Base-by-base conservation (phyloP, 495 filamentous ascomycete species). In the Umbilicaria muhlenbergii region DNA sequence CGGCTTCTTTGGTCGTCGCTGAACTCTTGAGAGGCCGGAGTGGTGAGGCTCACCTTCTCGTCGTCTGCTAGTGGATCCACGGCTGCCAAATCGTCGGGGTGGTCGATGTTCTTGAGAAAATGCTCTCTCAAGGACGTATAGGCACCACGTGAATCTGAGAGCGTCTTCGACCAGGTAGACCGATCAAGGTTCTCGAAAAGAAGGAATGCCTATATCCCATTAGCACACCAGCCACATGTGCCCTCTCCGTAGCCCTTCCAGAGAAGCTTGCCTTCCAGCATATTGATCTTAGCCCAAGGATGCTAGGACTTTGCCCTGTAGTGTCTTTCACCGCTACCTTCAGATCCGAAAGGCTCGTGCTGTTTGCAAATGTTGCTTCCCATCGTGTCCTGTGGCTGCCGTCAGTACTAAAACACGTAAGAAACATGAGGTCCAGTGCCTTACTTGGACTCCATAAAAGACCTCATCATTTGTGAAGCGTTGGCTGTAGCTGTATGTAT, bases 21-120 rank as follows among this genome's bases (percentile, higher is more conserved):
- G 21, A 43, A 36, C 32, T 43, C 34, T 39, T 41, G 36, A 42
- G 41, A 31, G 39, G 41, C 38, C 34, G 45, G 36, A n/a, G 19
- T 28, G 8, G 34, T 39, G 37, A 34, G 14, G 39, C 71, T 67
- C 74, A 89, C 86, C 61, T 84, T 70, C 38, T 81, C 72, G 60
- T 86, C 85, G 47, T 94, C 89, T 45, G 83, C 80, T 47, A 98
- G 67, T 3, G 92, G 92, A 60, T 98, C 92, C 13, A 78, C 60
- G 13, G 73, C 69, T 16, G 75, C 78, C 37, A 92, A 58, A 54
- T 83, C 78, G 49, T 91, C 80, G 6, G 83, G 83, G 44, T 92
- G 77, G 31, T 88, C 78, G 49, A 92, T 83, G 45, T 75, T 81
- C 51, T 75, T 75, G 39, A 94, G 61, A 52, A 87, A 81, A 53